Percentiles rank a stretch among this genome's conserved stretches.
These are phyloP conservation scores for Fusarium sp. DNA, from an alignment of 2,329 filamentous ascomycete species.

Conservation along the genomic window DNA sequence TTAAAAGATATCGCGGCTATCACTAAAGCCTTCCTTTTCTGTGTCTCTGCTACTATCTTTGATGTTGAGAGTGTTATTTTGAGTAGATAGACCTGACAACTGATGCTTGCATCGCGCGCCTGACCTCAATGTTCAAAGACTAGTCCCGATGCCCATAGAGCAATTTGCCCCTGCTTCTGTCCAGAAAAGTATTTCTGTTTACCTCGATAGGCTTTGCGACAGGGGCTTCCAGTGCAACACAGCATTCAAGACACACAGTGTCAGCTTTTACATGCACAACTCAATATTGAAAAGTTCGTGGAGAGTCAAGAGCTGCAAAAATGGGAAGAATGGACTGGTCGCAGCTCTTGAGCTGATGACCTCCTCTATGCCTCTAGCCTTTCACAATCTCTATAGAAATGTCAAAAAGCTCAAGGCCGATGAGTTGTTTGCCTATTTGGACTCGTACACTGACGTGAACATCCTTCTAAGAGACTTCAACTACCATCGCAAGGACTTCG, in stretches of 20 bases:
- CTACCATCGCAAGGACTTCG: neutral
- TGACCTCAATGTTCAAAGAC: neutral
- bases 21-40: neutral
- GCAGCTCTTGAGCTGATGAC: neutral
- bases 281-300: neutral
- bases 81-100: too few species aligned
- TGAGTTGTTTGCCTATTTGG: neutral
- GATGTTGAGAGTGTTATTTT: too few species aligned
- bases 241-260: neutral
- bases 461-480: slow-evolving; percentile 12
- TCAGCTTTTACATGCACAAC: neutral
- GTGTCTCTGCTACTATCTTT: neutral
- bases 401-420: neutral
- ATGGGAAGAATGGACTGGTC: neutral
- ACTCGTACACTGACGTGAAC: neutral
- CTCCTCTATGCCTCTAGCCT: neutral
- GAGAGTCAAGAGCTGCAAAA: neutral
- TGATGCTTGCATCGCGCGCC: too few species aligned
- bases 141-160: neutral
- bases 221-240: neutral
- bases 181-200: neutral
- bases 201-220: neutral
- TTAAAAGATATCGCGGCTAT: neutral
- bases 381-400: slow-evolving; percentile 3
- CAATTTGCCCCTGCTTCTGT: neutral